Evolutionary conservation across 169 alveolate species (phyloP).

Genomic region (Plasmodium gonderi): DNA sequence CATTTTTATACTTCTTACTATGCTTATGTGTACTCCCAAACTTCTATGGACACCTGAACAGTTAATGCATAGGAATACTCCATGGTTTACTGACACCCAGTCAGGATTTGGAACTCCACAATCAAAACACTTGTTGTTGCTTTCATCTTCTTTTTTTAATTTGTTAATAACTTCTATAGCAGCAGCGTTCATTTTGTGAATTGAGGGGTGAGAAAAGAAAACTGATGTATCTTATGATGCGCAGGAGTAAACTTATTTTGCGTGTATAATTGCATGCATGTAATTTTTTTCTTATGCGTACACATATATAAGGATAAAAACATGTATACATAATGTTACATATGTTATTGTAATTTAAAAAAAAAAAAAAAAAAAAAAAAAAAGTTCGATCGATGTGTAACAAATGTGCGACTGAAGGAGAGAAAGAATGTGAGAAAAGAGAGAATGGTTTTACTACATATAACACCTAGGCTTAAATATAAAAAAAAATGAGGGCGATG

Average conservation of each 20-base stretch:
- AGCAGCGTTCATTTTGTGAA: constrained; percentile 38
- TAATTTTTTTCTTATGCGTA: not conserved
- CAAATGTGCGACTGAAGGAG: not conserved
- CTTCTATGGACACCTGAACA: constrained; percentile 94
- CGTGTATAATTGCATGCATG: not conserved
- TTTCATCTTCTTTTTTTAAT: constrained; percentile 68
- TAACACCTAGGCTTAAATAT: not conserved
- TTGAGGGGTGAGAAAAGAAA: not conserved
- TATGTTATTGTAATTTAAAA: not conserved
- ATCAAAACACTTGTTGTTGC: constrained; percentile 81
- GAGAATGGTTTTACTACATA: not conserved
- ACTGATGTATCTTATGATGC: too few relatives aligned
- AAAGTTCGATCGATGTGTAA: not conserved
- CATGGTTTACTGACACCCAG: constrained; percentile 97
- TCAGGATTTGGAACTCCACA: constrained; percentile 92
- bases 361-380: not conserved
- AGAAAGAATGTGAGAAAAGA: too few relatives aligned
- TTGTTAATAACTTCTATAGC: constrained; percentile 67
- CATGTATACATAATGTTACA: not conserved
- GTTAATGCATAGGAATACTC: constrained; percentile 94
- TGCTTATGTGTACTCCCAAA: constrained; percentile 94
- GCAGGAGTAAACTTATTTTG: too few relatives aligned
- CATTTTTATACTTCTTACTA: constrained; percentile 94
- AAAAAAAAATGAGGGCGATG: not conserved
- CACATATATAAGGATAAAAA: not conserved